Evolutionary conservation across 1,139 yeast genomes (phyloP), one percentile per base, ranked within the genome.

Genomic region (Komagataea norvegica): DNA sequence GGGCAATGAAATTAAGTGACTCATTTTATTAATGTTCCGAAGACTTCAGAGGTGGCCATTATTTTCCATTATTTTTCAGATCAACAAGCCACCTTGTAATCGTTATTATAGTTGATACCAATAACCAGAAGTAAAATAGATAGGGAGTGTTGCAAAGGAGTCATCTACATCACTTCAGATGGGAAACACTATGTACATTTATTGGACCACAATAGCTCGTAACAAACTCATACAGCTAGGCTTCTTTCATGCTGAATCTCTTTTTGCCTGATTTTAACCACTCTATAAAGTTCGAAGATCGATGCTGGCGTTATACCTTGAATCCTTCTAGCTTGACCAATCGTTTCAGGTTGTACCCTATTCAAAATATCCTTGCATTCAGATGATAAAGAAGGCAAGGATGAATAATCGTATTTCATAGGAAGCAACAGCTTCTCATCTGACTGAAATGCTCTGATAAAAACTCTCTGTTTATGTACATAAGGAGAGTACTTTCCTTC

Each of bases 221-320:
- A n/a, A n/a, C n/a, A n/a, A n/a, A n/a, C 13, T 24, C 11, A 24
- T 24, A 24, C 8, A 24, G 26, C 26, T 7, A 24, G 11, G 2
- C 26, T 24, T 20, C 34, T 32, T 15, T 32, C 34, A 15, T 14
- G 15, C 23, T 32, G 25, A 11, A 32, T 32, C n/a, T 52, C 51
- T 3, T 34, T 34, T 38, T 52, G 56, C 29, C 46, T 46, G 3
- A 45, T 11, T 34, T 48, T 52, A 5, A 51, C 55, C 31, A 52
- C 27, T 19, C 51, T 37, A 51, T 76, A 81, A 29, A 83, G 66
- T 49, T 81, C 88, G 51, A 81, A 81, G 3, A 81, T 65, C 0
- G 89, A 82, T 2, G 88, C 86, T 0, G 97, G 96, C 0, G 97
- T 91, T 1, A 91, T 80, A 0, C 98, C 97, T 54, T 91, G 95